A percentile compares a stretch with the other conserved stretches of the same genome.
Conservation (phyloP, 345 rosid genomes). For the Ceriops tagal region DNA sequence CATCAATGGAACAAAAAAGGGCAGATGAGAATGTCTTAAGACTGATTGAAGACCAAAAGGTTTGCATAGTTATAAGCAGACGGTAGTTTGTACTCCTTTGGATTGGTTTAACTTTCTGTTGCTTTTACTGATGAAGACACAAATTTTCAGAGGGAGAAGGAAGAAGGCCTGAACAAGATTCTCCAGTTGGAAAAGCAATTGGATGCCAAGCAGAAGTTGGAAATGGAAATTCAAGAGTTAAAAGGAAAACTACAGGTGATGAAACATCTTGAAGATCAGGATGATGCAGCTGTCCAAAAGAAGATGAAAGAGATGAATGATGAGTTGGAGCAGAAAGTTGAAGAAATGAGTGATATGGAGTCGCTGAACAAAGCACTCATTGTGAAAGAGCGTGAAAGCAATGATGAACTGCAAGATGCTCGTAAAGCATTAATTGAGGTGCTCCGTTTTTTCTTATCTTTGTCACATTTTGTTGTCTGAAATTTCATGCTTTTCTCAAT, state of each 20-base stretch:
- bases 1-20: constrained; percentile 75
- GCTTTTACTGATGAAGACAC: constrained; percentile 3
- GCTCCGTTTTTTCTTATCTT: constrained; percentile 7
- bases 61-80: constrained; percentile 10
- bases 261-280: constrained; percentile 72
- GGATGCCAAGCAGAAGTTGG: constrained; percentile 68
- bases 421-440: constrained; percentile 44
- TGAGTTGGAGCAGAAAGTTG: constrained; percentile 50
- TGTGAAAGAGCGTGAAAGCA: constrained; percentile 51
- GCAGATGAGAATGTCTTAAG: constrained; percentile 73
- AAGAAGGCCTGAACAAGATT: constrained; percentile 56
- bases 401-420: constrained; percentile 52
- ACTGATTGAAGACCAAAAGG: constrained; percentile 86
- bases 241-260: constrained; percentile 77
- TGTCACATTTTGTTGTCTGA: neutral
- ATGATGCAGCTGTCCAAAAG: constrained; percentile 60
- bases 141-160: constrained; percentile 70
- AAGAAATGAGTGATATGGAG: constrained; percentile 37
- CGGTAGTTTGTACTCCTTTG: neutral
- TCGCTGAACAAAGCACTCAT: constrained; percentile 35
- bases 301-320: constrained; percentile 71
- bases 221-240: constrained; percentile 81
- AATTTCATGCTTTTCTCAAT: too few relatives aligned
- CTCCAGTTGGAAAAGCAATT: constrained; percentile 62
- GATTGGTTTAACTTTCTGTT: neutral